Conservation (phyloP, 169 alveolate species). For the Plasmodium chabaudi region DNA sequence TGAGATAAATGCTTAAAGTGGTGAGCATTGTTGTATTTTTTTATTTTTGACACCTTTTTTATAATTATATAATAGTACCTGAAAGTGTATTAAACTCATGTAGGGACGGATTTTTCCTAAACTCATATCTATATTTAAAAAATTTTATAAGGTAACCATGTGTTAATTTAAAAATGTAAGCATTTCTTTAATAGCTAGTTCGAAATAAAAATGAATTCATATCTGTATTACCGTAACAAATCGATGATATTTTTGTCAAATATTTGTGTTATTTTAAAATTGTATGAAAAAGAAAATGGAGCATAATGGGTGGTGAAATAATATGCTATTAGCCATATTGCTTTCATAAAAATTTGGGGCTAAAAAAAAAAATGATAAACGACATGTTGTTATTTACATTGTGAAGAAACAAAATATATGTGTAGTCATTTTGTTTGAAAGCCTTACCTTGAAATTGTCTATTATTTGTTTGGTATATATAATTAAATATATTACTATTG, state of each 20-base stretch:
- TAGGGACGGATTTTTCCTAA: slow-evolving; percentile 39
- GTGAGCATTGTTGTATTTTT: slow-evolving; percentile 6
- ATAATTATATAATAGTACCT: slow-evolving; percentile 19
- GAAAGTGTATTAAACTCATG: slow-evolving; percentile 44
- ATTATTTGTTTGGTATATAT: slow-evolving; percentile 31
- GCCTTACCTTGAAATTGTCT: slow-evolving; percentile 39
- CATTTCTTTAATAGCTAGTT: background rate
- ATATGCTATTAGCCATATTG: slow-evolving; percentile 62
- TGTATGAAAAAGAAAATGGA: slow-evolving; percentile 60
- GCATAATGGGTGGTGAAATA: slow-evolving; percentile 41
- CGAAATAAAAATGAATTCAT: too few relatives aligned
- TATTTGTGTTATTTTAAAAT: slow-evolving; percentile 39
- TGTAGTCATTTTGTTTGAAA: background rate
- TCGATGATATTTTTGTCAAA: slow-evolving; percentile 18
- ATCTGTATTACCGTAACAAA: slow-evolving; percentile 25
- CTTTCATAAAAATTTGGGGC: slow-evolving; percentile 31
- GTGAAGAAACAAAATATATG: background rate
- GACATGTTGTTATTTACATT: background rate
- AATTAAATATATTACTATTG: slow-evolving; percentile 43
- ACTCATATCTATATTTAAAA: slow-evolving; percentile 27
- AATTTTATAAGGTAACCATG: background rate
- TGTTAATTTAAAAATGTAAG: background rate
- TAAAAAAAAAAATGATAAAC: background rate
- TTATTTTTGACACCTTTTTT: background rate
- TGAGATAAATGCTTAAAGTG: background rate